phyloP scores from a whole-genome alignment of 495 filamentous ascomycete species.

The Penicillium nucicola region DNA sequence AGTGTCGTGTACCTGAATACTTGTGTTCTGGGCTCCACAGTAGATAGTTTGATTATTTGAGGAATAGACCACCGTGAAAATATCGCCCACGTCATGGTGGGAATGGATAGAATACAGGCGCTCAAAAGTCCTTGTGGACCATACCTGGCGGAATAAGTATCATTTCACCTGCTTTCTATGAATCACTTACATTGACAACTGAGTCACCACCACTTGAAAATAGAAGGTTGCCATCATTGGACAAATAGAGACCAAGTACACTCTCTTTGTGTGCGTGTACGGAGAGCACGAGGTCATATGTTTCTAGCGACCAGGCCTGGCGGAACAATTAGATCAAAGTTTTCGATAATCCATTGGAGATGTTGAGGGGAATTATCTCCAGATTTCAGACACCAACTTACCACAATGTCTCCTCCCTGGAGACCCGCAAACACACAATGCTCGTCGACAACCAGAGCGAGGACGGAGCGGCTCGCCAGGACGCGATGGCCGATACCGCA shows the following conservation, averaged over 20 bases:
- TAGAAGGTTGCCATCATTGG: conserved; percentile 67
- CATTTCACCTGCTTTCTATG: not conserved
- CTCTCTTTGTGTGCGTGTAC: conserved; percentile 87
- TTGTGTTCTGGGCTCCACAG: conserved; percentile 91
- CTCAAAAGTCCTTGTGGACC: conserved; percentile 57
- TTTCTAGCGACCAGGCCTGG: conserved; percentile 79
- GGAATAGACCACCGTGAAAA: conserved; percentile 90
- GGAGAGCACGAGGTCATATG: conserved; percentile 70
- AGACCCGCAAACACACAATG: conserved; percentile 70
- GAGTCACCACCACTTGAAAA: conserved; percentile 95
- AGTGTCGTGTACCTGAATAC: conserved; percentile 64
- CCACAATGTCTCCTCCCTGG: conserved; percentile 86
- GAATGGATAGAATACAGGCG: conserved; percentile 89
- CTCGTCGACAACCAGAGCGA: conserved; percentile 45
- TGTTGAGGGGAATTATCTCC: no score
- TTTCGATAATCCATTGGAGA: not conserved
- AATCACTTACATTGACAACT: conserved; percentile 72
- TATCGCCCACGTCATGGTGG: conserved; percentile 90
- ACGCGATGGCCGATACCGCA: conserved; percentile 48
- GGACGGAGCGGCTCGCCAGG: conserved; percentile 43
- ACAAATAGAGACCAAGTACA: conserved; percentile 80
- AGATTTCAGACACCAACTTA: conserved; percentile 26
- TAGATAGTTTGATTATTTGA: conserved; percentile 74
- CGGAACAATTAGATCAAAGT: conserved; percentile 10
- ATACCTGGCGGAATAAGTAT: conserved; percentile 50